Evolutionary conservation across 192 early-diverging fungal genomes (phyloP).

Genomic region (Backusella sp.): DNA sequence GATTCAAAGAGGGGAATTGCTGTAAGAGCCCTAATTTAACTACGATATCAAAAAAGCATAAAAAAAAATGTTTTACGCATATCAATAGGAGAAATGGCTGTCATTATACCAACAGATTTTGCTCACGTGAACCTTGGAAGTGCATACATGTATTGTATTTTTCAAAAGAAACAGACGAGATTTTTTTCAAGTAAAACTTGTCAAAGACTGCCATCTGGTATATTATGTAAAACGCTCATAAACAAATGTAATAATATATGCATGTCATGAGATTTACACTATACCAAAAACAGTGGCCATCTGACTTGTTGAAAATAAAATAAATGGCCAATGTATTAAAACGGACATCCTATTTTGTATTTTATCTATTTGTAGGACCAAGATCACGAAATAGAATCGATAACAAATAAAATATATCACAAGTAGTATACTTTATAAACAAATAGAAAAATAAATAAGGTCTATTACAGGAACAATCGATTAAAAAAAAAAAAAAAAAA

Average conservation of each 20-base stretch:
- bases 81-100: slow-evolving; percentile 4
- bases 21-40: neutral
- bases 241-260: neutral
- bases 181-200: neutral
- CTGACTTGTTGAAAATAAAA: slow-evolving; percentile 7
- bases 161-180: neutral
- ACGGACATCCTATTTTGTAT: neutral
- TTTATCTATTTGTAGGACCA: neutral
- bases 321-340: neutral
- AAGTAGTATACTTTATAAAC: neutral
- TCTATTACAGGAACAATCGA: neutral
- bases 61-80: neutral
- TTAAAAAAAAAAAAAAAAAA: neutral
- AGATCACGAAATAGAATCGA: neutral
- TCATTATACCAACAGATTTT: neutral
- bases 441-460: neutral
- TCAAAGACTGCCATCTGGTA: neutral
- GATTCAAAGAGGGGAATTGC: neutral
- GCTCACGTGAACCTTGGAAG: neutral
- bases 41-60: neutral
- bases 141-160: neutral
- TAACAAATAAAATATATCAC: neutral
- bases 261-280: neutral
- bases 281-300: neutral
- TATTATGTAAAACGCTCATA: neutral